Conservation (phyloP, 345 rosid species). For the Trapa incisa region DNA sequence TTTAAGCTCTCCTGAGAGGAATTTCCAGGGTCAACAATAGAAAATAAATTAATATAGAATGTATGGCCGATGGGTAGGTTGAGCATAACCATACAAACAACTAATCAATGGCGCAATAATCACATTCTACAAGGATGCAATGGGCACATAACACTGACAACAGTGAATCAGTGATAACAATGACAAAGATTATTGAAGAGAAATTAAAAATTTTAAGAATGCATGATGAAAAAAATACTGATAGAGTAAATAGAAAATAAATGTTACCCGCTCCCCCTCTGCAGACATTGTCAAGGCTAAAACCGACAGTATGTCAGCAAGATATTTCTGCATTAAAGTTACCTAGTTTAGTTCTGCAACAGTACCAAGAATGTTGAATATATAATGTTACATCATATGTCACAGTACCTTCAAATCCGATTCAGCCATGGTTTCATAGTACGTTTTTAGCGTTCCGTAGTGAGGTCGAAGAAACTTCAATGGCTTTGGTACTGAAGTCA, state of each 20-base stretch:
- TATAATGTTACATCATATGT: background rate
- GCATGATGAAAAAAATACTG: background rate
- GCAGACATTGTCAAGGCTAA: constrained; percentile 95
- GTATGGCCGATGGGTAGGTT: background rate
- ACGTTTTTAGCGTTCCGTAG: constrained; percentile 73
- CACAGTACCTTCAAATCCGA: constrained; percentile 61
- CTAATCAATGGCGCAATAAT: too few species aligned
- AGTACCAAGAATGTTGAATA: background rate
- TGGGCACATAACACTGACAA: background rate
- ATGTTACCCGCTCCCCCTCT: constrained; percentile 81
- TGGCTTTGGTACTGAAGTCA: constrained; percentile 98
- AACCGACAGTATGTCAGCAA: constrained; percentile 87
- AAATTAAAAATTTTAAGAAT: background rate
- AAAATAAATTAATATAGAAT: background rate
- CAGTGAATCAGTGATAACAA: background rate
- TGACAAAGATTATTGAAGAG: background rate
- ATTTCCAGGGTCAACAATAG: background rate
- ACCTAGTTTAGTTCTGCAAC: background rate
- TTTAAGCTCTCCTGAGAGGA: constrained; percentile 69
- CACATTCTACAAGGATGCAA: background rate
- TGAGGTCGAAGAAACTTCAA: constrained; percentile 95
- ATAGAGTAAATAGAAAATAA: background rate
- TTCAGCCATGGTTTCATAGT: constrained; percentile 48
- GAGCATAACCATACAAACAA: too few species aligned
- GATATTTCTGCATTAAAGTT: constrained; percentile 46